These are phyloP conservation scores for Colletotrichum liriopes DNA, from an alignment of 2,329 filamentous ascomycete species.

Conservation along the genomic window DNA sequence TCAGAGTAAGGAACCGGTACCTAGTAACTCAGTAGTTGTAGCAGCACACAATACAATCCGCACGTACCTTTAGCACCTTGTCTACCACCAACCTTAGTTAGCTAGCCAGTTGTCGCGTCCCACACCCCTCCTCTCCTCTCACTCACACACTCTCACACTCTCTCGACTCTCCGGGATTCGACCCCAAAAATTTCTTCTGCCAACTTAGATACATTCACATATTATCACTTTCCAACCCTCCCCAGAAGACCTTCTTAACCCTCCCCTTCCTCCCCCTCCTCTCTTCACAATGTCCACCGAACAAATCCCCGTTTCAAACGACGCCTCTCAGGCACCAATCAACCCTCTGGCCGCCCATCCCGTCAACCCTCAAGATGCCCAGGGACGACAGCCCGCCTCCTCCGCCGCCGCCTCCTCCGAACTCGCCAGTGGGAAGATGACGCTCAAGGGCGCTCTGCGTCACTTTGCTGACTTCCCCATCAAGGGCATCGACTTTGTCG, in stretches of 20 bases:
- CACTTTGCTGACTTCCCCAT: constrained; percentile 94
- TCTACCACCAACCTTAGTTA: constrained; percentile 20
- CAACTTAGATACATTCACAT: constrained; percentile 42
- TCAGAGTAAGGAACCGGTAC: constrained; percentile 22
- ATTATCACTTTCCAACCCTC: constrained; percentile 43
- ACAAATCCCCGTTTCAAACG: constrained; percentile 39
- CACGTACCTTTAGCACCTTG: constrained; percentile 31
- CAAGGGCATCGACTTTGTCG: constrained; percentile 94
- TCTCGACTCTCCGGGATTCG: constrained; percentile 42
- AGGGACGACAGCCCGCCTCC: constrained; percentile 75
- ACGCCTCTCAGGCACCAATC: constrained; percentile 46
- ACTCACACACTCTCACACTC: constrained; percentile 15
- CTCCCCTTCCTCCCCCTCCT: constrained; percentile 49
- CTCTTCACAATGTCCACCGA: constrained; percentile 54
- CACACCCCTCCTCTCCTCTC: constrained; percentile 35
- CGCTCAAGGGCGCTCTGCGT: constrained; percentile 80
- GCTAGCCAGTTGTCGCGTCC: constrained; percentile 30
- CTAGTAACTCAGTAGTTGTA: constrained; percentile 30
- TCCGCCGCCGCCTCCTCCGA: constrained; percentile 73
- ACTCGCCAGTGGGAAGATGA: constrained; percentile 80
- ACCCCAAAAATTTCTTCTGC: constrained; percentile 45
- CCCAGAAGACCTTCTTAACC: constrained; percentile 44
- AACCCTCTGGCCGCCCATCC: constrained; percentile 53
- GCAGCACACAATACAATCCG: constrained; percentile 30
- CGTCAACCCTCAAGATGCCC: constrained; percentile 66